phyloP scores from a whole-genome alignment of 768 basidiomycete species.

The Mycena pura region DNA sequence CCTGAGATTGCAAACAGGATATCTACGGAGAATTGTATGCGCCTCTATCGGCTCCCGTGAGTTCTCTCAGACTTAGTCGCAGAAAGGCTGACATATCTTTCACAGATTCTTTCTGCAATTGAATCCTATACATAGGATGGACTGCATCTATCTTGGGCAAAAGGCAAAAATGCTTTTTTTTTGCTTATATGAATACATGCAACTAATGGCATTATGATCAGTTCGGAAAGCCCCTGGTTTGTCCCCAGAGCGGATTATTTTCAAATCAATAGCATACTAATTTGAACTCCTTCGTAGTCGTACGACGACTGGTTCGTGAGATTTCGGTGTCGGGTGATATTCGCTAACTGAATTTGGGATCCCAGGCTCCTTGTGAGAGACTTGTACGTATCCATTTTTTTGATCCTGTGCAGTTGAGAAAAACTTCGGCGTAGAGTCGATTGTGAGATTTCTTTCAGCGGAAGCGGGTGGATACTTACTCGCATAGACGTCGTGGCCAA shows the following conservation, averaged over 20 bases:
- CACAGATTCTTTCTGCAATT: background rate
- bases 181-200: no score
- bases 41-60: background rate
- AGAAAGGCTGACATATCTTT: background rate
- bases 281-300: conserved; percentile 32
- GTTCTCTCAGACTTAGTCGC: background rate
- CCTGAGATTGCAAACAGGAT: conserved; percentile 59
- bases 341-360: conserved; percentile 28
- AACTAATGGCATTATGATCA: no score
- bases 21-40: conserved; percentile 93
- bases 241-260: conserved; percentile 34
- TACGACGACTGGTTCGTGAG: conserved; percentile 64
- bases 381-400: conserved; percentile 40
- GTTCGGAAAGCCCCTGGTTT: conserved; percentile 80
- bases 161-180: conserved; percentile 58
- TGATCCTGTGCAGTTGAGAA: background rate
- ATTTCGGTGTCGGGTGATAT: background rate
- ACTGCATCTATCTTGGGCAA: conserved; percentile 95
- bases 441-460: conserved; percentile 51
- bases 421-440: conserved; percentile 58
- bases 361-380: conserved; percentile 42
- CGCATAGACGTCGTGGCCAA: conserved; percentile 73
- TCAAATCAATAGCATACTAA: background rate
- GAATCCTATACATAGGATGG: conserved; percentile 62
- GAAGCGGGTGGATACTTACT: background rate